These are phyloP conservation scores for Rhodosporidiobolus sp. DNA, from an alignment of 768 basidiomycete species.

Conservation along the genomic window DNA sequence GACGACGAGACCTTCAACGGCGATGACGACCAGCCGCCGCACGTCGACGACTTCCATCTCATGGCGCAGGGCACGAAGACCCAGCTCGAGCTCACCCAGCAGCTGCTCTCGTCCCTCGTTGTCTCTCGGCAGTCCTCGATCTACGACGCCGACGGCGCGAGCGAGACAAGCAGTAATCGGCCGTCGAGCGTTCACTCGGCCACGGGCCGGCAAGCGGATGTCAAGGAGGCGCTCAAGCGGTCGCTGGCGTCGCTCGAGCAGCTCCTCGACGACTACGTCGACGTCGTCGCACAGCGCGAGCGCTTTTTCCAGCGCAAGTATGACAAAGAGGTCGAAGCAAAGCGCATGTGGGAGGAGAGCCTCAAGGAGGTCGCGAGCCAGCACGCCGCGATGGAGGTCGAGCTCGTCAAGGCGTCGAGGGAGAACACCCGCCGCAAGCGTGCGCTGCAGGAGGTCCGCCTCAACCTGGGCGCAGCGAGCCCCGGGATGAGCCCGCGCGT, in stretches of 20 bases:
- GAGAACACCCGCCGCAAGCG: conserved; percentile 41
- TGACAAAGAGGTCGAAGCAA: conserved; percentile 62
- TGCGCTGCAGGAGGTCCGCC: conserved; percentile 41
- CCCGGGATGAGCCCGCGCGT: conserved; percentile 13
- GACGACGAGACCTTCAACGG: conserved; percentile 37
- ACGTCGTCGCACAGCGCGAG: conserved; percentile 74
- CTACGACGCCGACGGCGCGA: background rate
- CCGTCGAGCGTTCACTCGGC: conserved; percentile 38
- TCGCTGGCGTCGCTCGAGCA: conserved; percentile 60
- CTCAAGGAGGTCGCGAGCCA: conserved; percentile 78
- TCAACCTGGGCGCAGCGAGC: conserved; percentile 17
- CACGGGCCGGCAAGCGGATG: conserved; percentile 54
- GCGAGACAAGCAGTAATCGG: conserved; percentile 1
- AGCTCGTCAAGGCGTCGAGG: conserved; percentile 57
- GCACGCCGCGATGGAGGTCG: conserved; percentile 76
- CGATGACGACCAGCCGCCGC: conserved; percentile 21
- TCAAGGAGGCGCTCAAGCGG: conserved; percentile 55
- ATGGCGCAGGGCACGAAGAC: conserved; percentile 51
- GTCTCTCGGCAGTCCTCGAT: conserved; percentile 33
- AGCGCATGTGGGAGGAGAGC: conserved; percentile 86
- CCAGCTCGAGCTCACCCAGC: conserved; percentile 72
- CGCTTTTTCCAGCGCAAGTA: conserved; percentile 60
- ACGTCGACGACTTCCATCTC: conserved; percentile 44
- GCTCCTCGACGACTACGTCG: conserved; percentile 64
- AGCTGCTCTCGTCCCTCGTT: conserved; percentile 59